phyloP scores from a whole-genome alignment of 495 filamentous ascomycete species.

The Penicillium daleae region DNA sequence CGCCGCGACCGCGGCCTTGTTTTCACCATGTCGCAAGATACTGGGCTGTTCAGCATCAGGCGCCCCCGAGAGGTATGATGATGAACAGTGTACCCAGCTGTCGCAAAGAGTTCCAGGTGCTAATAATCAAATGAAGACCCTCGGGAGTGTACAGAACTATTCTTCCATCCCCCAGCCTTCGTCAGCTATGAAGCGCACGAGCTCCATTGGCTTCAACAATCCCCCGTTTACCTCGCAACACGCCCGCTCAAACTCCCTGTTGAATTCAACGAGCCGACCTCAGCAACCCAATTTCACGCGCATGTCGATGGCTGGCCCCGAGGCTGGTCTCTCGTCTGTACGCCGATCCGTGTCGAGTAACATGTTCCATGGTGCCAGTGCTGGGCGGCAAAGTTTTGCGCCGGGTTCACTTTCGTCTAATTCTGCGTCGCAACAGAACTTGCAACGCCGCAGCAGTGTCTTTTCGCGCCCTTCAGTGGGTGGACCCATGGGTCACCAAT shows the following conservation, averaged over 20 bases:
- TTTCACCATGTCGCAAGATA: conserved; percentile 72
- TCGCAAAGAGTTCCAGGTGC: conserved; percentile 22
- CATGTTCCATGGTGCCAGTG: conserved; percentile 63
- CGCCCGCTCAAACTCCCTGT: conserved; percentile 78
- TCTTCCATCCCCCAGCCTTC: conserved; percentile 83
- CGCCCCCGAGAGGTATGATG: conserved; percentile 69
- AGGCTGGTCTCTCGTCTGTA: conserved; percentile 79
- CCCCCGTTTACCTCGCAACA: conserved; percentile 68
- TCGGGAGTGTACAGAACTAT: conserved; percentile 76
- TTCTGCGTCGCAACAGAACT: conserved; percentile 43
- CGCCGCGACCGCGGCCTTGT: conserved; percentile 42
- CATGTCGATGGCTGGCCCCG: conserved; percentile 74
- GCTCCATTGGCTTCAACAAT: conserved; percentile 72
- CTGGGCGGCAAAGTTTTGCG: conserved; percentile 71
- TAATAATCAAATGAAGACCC: conserved; percentile 58
- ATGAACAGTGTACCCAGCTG: conserved; percentile 1
- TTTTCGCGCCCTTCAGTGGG: conserved; percentile 72
- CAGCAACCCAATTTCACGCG: conserved; percentile 84
- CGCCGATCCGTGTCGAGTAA: conserved; percentile 81
- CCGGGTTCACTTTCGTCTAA: conserved; percentile 59
- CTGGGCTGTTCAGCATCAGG: conserved; percentile 72
- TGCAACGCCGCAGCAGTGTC: conserved; percentile 82
- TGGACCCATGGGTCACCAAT: conserved; percentile 71
- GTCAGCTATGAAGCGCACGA: conserved; percentile 96
- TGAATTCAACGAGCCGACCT: conserved; percentile 85